Evolutionary conservation across 2,329 filamentous ascomycete species (phyloP), one percentile per base, ranked within the genome.

Genomic region (Cladosporium cucumerinum): DNA sequence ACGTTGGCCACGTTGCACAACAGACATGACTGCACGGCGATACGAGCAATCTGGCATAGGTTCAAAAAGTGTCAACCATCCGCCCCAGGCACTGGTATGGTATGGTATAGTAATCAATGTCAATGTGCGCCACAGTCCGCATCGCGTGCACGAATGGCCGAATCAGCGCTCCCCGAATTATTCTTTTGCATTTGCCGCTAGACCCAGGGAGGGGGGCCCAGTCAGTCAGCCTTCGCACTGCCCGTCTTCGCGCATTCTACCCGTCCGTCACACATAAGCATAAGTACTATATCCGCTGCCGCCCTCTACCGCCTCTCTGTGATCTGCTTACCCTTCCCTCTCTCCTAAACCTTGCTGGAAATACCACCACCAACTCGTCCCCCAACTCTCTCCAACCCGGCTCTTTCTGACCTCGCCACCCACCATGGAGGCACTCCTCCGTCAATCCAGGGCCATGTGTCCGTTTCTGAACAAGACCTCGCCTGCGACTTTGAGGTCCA

Each of bases 401-500:
- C 25, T 26, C 36, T 51, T 25, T 43, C 49, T 62, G 60, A 62
- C 26, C 34, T 55, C 49, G 49, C 49, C 60, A 57, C 68, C 51
- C 63, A 75, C 64, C 68, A 99, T 99, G 95, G 95, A 99, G 85
- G 86, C 91, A 74, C 88, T 97, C 73, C 88, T 98, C 74, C 92
- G 92, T 79, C 93, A 98, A 81, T 97, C 93, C 78, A 93, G 93
- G 85, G 88, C 91, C 77, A 90, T 99, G 89, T 99, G 95, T 82
- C 95, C 95, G 64, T 99, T 99, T 82, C 84, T 99, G 79, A 94
- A 93, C 84, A 92, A 93, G 81, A 94, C 95, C 39, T 94, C 93
- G 43, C 92, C 94, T 71, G 90, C 93, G 72, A 93, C 93, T 64
- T 87, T 99, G 69, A 93, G 95, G 72, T 90, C 93, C 66, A 86